Conservation (phyloP, 2,329 filamentous ascomycete genomes). For the Fusarium newnesense region DNA sequence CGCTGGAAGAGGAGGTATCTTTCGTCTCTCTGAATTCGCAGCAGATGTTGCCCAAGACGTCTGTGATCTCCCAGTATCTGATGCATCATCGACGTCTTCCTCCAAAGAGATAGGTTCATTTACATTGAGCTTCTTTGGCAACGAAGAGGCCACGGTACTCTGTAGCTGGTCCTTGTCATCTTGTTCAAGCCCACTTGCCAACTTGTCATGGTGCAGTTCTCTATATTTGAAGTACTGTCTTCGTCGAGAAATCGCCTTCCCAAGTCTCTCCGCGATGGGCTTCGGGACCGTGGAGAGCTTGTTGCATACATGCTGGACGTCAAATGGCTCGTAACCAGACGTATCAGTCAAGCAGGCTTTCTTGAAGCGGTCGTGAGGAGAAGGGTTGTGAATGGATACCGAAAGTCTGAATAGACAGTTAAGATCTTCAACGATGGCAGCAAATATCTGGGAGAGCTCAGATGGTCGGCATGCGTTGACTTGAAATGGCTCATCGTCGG, state of each 20-base stretch:
- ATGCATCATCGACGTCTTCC: fast-evolving
- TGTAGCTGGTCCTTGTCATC: fast-evolving
- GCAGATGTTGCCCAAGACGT: not conserved
- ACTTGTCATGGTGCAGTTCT: not conserved
- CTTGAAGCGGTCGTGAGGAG: constrained; percentile 13
- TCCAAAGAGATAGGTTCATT: fast-evolving
- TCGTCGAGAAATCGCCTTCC: not conserved
- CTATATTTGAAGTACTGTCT: constrained; percentile 26
- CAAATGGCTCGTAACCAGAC: not conserved
- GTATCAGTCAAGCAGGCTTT: fast-evolving
- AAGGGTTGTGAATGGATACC: constrained; percentile 2
- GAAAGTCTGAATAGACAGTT: not conserved
- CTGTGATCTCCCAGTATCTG: not conserved
- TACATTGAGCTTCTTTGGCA: fast-evolving
- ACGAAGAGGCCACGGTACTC: not conserved
- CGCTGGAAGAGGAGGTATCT: fast-evolving
- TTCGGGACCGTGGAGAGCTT: not conserved
- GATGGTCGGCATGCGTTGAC: fast-evolving
- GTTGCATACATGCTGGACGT: not conserved
- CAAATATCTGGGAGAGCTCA: not conserved
- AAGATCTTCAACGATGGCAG: not conserved
- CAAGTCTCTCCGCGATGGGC: fast-evolving
- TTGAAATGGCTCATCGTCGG: fast-evolving
- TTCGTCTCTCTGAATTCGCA: fast-evolving
- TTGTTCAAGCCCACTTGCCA: not conserved